Evolutionary conservation across 129 eudicot genomes (phyloP), one percentile per base, ranked within the genome.

Genomic region (Ambrosia artemisiifolia): DNA sequence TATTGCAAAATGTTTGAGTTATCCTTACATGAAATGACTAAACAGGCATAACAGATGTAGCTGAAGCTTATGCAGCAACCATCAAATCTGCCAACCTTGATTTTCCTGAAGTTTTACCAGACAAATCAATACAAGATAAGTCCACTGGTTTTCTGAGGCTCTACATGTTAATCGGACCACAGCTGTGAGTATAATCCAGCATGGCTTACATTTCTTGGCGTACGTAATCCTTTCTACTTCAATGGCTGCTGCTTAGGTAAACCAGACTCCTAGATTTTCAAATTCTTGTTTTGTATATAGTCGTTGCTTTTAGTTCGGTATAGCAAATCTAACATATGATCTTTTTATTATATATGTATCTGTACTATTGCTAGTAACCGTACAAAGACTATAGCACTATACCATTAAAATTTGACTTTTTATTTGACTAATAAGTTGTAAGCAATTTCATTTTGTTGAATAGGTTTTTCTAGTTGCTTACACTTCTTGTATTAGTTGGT

Each of bases 11-110:
- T 69, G 18, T 34, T 65, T n/a, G n/a, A 63, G 60, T 67, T 7
- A 16, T 66, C 40, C 17, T 53, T 11, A 59, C 69, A 1, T 69
- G 1, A 18, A 40, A 65, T 1, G 42, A 64, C 38, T 67, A 36
- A 44, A 78, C 85, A 95, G 99, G 97, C 79, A 85, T 95, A 84
- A 86, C 99, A 36, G 99, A 95, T 62, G 97, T 91, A 53, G 89
- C 91, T 50, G 99, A 88, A 86, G 95, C 97, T 34, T 91, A 88
- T 78, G 43, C 76, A 60, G 90, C 87, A 75, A 95, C 96, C 20
- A 83, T 91, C 4, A 88, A 86, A 86, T 83, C 80, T 24, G 81
- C 81, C 38, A 53, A 77, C 16, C 77, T 86, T 73, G 92, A 85
- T 54, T 84, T 88, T 28, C 79, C 69, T 17, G 92, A 82, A 61